These are phyloP conservation scores for Podospora bellae-mahoneyi DNA, from an alignment of 495 filamentous ascomycete species.

Conservation along the genomic window DNA sequence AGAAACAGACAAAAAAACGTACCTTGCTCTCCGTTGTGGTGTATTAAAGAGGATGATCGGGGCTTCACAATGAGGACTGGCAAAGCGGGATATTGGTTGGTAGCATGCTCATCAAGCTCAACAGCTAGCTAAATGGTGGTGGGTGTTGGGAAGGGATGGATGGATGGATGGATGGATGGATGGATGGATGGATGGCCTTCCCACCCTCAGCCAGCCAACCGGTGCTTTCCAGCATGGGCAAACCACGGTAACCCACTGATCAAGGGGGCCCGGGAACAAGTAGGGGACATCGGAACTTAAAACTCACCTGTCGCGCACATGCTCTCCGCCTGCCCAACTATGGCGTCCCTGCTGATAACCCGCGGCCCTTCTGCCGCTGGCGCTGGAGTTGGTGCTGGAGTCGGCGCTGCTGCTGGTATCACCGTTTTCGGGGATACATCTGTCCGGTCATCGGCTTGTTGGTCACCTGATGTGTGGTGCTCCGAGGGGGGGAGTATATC, in stretches of 20 bases:
- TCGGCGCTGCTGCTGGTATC: not conserved
- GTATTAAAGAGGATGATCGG: conserved; percentile 38
- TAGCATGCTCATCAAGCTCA: not conserved
- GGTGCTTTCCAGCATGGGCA: not conserved
- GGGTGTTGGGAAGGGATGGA: no score
- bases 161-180: no score
- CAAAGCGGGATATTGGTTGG: conserved; percentile 6
- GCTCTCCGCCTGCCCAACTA: conserved; percentile 56
- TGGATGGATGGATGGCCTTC: no score
- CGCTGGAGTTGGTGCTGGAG: not conserved
- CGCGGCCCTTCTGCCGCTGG: conserved; percentile 34
- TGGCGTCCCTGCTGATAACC: conserved; percentile 55
- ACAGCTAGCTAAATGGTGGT: not conserved
- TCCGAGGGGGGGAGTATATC: conserved; percentile 40
- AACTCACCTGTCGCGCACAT: conserved; percentile 52
- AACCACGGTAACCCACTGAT: not conserved
- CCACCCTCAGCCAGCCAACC: not conserved
- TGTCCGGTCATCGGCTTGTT: not conserved
- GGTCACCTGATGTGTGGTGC: not conserved
- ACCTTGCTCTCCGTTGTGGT: conserved; percentile 51
- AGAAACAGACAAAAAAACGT: conserved; percentile 16
- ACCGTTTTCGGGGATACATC: conserved; percentile 20
- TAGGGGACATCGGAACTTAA: not conserved
- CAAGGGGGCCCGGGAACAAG: not conserved
- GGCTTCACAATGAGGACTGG: conserved; percentile 46